Evolutionary conservation across 2,329 filamentous ascomycete species (phyloP).

Genomic region (Elsinoe arachidis): DNA sequence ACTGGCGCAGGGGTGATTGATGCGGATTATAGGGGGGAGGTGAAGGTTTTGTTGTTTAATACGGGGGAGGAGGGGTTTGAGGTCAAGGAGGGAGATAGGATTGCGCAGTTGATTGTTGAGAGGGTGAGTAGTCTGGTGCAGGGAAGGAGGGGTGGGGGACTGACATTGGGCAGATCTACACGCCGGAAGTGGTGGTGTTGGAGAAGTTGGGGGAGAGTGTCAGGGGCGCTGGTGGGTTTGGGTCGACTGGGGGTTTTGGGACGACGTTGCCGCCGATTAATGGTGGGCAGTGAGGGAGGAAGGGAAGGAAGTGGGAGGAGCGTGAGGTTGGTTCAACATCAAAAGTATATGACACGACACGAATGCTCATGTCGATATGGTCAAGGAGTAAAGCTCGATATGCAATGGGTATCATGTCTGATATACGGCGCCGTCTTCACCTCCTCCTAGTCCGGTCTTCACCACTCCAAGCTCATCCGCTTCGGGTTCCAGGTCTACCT

Average conservation of each 20-base stretch:
- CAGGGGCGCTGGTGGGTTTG: constrained; percentile 81
- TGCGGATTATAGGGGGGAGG: constrained; percentile 87
- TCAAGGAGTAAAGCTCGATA: constrained; percentile 3
- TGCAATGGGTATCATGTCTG: constrained; percentile 34
- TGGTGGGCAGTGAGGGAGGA: constrained; percentile 12
- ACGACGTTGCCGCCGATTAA: constrained; percentile 23
- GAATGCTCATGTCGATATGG: not conserved
- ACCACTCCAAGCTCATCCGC: constrained; percentile 74
- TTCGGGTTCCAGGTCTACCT: constrained; percentile 27
- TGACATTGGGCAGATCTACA: constrained; percentile 59
- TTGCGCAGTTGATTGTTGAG: constrained; percentile 91
- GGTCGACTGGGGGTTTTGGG: constrained; percentile 63
- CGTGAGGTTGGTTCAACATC: constrained; percentile 1
- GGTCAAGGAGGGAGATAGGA: constrained; percentile 75
- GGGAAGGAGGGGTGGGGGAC: not conserved
- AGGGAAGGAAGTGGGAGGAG: not conserved
- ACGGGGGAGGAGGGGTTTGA: constrained; percentile 72
- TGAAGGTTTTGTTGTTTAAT: constrained; percentile 95
- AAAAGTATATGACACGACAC: constrained; percentile 9
- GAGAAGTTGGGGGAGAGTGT: constrained; percentile 83
- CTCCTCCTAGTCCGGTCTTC: constrained; percentile 51
- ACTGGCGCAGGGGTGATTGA: constrained; percentile 95
- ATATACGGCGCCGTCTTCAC: constrained; percentile 52
- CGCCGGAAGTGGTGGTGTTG: constrained; percentile 84
- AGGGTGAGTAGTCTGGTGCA: constrained; percentile 40